phyloP scores from a whole-genome alignment of 306 rosid genomes.

The Leucaena leucocephala region DNA sequence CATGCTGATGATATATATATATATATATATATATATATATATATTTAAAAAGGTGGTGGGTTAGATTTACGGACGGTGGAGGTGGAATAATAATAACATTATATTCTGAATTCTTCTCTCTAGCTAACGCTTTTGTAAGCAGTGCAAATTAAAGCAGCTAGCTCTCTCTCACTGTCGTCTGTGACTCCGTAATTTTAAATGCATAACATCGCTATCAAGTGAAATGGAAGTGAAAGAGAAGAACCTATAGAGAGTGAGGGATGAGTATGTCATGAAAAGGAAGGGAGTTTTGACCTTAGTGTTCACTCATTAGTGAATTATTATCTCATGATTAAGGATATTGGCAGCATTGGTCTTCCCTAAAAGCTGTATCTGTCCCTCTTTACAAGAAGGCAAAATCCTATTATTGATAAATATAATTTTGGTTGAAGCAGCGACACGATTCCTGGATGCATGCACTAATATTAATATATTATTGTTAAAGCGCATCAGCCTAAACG shows the following conservation, averaged over 20 bases:
- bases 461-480: background rate
- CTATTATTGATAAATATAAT: background rate
- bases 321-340: slow-evolving; percentile 47
- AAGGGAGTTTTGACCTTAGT: slow-evolving; percentile 31
- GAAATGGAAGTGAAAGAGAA: slow-evolving; percentile 13
- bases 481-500: slow-evolving; percentile 88
- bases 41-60: background rate
- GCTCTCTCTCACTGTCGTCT: background rate
- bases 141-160: slow-evolving; percentile 16
- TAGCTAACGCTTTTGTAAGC: background rate
- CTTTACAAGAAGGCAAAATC: slow-evolving; percentile 36
- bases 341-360: slow-evolving; percentile 34
- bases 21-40: background rate
- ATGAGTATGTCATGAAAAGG: slow-evolving; percentile 37
- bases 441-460: slow-evolving; percentile 24
- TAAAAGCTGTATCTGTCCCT: slow-evolving; percentile 43
- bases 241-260: background rate
- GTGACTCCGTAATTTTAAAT: background rate
- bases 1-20: background rate
- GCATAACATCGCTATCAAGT: background rate
- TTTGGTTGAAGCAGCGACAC: slow-evolving; percentile 34
- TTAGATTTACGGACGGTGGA: background rate
- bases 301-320: slow-evolving; percentile 46
- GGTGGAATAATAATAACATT: background rate
- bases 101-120: background rate